Evolutionary conservation across 176 grass and related monocot species (phyloP), one percentile per base, ranked within the genome.

Genomic region (Hsuehochloa calcarea): DNA sequence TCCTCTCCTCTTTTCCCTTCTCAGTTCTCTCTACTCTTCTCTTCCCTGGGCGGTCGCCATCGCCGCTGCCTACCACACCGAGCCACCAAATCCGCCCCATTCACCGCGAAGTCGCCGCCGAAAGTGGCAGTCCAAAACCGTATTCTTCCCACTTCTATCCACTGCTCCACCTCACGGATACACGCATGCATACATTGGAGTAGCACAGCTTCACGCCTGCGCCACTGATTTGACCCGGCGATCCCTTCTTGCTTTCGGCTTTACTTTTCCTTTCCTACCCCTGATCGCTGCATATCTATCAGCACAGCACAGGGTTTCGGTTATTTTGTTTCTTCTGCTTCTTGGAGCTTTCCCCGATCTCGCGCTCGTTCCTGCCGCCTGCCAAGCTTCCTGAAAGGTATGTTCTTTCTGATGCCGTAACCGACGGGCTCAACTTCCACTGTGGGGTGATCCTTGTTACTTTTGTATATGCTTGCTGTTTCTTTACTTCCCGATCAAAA

Each of bases 311-410:
- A 34, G 78, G 79, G 45, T 8, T 65, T 35, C 65, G 55, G 79
- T 55, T 76, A 1, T 43, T 73, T 64, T 70, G 65, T 43, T 72
- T 65, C 84, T 72, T 77, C 77, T 22, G 40, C 80, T 79, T 73
- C 44, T 79, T 87, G 89, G 80, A 83, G 68, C 70, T 87, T 80
- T 87, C 80, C 23, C 39, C 59, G 38, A 41, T 23, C 75, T 31
- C 26, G 47, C 26, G 47, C 74, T 79, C 58, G 22, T 50, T 10
- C 10, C 50, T 45, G 77, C 46, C 44, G 35, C 79, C 73, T 26
- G 79, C 64, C 26, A 37, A 71, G 65, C 64, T 70, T 81, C 23
- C 43, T 34, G 40, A n/a, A 39, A 90, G 89, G 84, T 90, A 61
- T 1, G 72, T 23, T 77, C 37, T 64, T 82, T 65, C 5, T 5